Evolutionary conservation across 805 yeast genomes (phyloP), one percentile per base, ranked within the genome.

Genomic region (Yamadazyma phyllophila): DNA sequence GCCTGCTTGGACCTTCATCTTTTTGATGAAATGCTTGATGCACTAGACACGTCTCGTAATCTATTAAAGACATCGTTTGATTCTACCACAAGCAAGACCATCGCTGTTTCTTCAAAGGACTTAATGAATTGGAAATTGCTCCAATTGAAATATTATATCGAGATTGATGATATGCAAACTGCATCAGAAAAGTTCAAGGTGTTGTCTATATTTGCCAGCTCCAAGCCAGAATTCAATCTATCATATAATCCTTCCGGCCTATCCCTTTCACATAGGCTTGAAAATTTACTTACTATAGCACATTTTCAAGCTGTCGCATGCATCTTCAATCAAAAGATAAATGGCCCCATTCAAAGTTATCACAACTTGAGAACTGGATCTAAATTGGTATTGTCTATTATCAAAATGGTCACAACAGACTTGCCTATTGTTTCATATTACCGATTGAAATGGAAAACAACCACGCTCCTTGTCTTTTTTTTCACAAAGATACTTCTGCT

Each of bases 331-430:
- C 42, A 37, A 27, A 37, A 51, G n/a, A 17, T 38, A 1, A 45
- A 50, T 0, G 58, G 63, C n/a, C 54, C 55, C 35, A 39, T 59
- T 2, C 60, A 57, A 6, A 64, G 77, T 3, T 60, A 69, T 17
- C 46, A 48, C 31, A 77, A 78, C 36, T 59, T 71, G 11, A 82
- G 77, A 46, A 65, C 73, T 9, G 68, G 82, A 1, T 62, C 82
- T 2, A 77, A 81, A 50, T 59, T 84, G 5, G 57, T 79, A 7
- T 74, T 76, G 45, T 80, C 87, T 0, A 60, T 83, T 7, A 46
- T 82, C 34, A 77, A 76, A 46, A 76, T 43, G 39, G 20, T 49
- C 10, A 29, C 48, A 2, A 13, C 7, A 8, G 36, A 30, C 15
- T 9, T 26, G 2, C 13, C 30, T 2, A 20, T 14, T 8, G n/a